A percentile compares a stretch with the other conserved stretches of the same genome.
Evolutionary conservation across 306 rosid genomes (phyloP).

Genomic region (Glycine tomentella): DNA sequence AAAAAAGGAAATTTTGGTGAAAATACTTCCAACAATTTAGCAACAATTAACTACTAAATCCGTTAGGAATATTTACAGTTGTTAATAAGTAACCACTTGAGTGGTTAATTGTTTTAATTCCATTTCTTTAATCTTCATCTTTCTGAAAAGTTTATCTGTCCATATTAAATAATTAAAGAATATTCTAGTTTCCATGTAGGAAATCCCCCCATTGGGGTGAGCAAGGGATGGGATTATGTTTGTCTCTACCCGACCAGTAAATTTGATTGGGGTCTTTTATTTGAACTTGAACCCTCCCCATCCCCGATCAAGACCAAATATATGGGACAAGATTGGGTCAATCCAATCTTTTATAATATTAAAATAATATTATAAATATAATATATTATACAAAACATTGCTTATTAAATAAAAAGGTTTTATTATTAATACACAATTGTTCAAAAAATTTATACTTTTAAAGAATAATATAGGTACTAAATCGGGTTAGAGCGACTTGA

Average conservation of each 20-base stretch:
- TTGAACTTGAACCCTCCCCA: background rate
- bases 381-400: too few species aligned
- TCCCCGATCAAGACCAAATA: background rate
- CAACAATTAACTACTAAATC: slow-evolving; percentile 11
- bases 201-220: background rate
- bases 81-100: slow-evolving; percentile 1
- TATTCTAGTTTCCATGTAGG: slow-evolving; percentile 3
- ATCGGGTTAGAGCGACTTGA: background rate
- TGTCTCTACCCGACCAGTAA: background rate
- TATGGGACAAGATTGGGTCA: too few species aligned
- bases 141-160: background rate
- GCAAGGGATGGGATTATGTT: background rate
- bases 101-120: background rate
- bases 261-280: background rate
- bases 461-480: background rate
- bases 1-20: background rate
- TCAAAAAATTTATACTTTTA: too few species aligned
- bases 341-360: too few species aligned
- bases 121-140: background rate
- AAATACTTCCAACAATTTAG: slow-evolving; percentile 23
- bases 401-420: too few species aligned
- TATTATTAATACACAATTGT: too few species aligned
- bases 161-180: background rate
- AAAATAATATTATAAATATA: too few species aligned
- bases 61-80: background rate